Evolutionary conservation across 768 basidiomycete species (phyloP), one percentile per base, ranked within the genome.

Genomic region (Hygrophorus russula): DNA sequence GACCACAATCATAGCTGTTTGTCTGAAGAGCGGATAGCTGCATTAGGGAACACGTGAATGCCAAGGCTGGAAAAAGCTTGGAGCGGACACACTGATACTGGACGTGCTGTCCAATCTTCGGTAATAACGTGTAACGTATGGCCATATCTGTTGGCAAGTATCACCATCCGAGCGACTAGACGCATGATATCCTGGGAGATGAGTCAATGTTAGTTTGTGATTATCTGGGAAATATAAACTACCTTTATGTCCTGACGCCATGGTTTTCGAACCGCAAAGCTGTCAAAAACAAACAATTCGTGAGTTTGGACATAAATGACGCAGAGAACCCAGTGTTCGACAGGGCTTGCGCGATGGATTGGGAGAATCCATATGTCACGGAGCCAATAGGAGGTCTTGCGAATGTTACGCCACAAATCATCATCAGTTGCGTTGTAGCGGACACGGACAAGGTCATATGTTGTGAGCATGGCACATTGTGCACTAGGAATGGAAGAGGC

Each of bases 341-440:
- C 46, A 4, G 45, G 41, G 10, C 2, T 2, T 0, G 32, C 46
- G 1, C 54, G 44, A 38, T 69, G 64, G 13, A 69, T 62, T 0
- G 64, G 68, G 7, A 69, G 31, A 6, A 68, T 59, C 66, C 67
- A 69, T 0, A 52, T 4, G 10, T 50, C 36, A 37, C 59, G 61
- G 0, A 8, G 11, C 64, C 65, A 67, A 41, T 56, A 69, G 13
- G 41, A 19, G 0, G 47, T 47, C 1, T 30, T 37, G 0, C 24
- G 17, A 0, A 49, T 42, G 0, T 36, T 27, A 2, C 44, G 36
- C 61, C 63, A 66, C 0, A 65, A 10, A 0, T 49, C 44, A 0
- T 27, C 12, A 29, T 58, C 53, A 1, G 45, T 8, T 3, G 36
- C 41, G 7, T 52, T 50, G 47, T 53, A 54, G 0, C 43, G 49